Percentiles rank a stretch among this genome's conserved stretches.
Evolutionary conservation across 2,329 filamentous ascomycete genomes (phyloP).

Genomic region (Hymenoscyphus albidus): DNA sequence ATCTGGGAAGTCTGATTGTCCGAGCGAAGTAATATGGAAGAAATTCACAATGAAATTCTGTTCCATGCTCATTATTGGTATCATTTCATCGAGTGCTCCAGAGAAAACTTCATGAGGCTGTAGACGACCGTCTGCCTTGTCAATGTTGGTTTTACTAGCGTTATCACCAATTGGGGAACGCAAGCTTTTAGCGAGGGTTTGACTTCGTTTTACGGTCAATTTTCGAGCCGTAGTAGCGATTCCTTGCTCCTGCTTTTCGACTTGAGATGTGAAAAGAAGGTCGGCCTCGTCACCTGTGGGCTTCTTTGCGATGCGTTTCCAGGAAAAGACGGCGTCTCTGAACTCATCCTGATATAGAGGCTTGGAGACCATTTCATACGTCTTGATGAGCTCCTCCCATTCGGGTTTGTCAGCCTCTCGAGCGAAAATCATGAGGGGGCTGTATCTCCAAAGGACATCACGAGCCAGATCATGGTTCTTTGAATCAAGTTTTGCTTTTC

Average conservation of each 20-base stretch:
- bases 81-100: conserved; percentile 73
- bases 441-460: conserved; percentile 79
- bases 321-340: conserved; percentile 68
- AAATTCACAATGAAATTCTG: conserved; percentile 98
- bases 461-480: conserved; percentile 68
- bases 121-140: conserved; percentile 62
- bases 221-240: conserved; percentile 77
- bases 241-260: conserved; percentile 80
- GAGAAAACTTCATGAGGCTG: conserved; percentile 79
- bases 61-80: conserved; percentile 82
- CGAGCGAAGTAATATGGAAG: conserved; percentile 87
- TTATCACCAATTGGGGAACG: conserved; percentile 65
- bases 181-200: conserved; percentile 74
- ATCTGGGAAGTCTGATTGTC: conserved; percentile 79
- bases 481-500: conserved; percentile 62
- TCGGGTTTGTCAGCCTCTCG: conserved; percentile 77
- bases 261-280: conserved; percentile 78
- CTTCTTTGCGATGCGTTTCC: conserved; percentile 77
- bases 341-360: conserved; percentile 81
- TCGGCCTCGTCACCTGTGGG: conserved; percentile 73
- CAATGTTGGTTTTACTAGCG: conserved; percentile 45
- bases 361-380: conserved; percentile 75
- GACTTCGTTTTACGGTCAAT: conserved; percentile 88
- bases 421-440: conserved; percentile 81
- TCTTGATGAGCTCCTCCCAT: conserved; percentile 75